These are phyloP conservation scores for Trichoderma semiorbis DNA, from an alignment of 2,329 filamentous ascomycete species.

Conservation along the genomic window DNA sequence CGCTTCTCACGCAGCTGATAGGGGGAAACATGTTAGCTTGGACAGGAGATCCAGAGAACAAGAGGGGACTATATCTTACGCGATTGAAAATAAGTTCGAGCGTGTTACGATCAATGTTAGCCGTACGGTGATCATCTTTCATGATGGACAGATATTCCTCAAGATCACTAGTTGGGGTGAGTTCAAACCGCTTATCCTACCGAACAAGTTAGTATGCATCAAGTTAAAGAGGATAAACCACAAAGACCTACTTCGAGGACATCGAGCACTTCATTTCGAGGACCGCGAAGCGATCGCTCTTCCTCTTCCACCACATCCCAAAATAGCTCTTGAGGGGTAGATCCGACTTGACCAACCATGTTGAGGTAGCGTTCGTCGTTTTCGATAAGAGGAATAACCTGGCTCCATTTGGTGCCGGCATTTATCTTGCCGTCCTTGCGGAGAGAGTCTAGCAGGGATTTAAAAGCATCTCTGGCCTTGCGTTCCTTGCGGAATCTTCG, in stretches of 20 bases:
- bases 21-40: slow-evolving; percentile 8
- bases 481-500: slow-evolving; percentile 77
- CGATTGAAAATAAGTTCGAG: slow-evolving; percentile 81
- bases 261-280: slow-evolving; percentile 80
- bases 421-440: slow-evolving; percentile 76
- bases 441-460: slow-evolving; percentile 70
- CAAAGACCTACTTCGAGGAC: slow-evolving; percentile 72
- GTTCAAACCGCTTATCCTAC: slow-evolving; percentile 87
- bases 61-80: slow-evolving; percentile 39
- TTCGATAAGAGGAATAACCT: slow-evolving; percentile 70
- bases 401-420: slow-evolving; percentile 85
- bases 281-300: slow-evolving; percentile 77
- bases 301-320: slow-evolving; percentile 96
- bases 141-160: slow-evolving; percentile 83
- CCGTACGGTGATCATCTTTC: slow-evolving; percentile 81
- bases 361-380: slow-evolving; percentile 78
- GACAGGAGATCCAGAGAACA: background rate
- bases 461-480: slow-evolving; percentile 79
- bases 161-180: slow-evolving; percentile 79
- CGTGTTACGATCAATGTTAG: slow-evolving; percentile 77
- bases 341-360: slow-evolving; percentile 81
- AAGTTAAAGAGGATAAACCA: background rate
- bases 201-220: slow-evolving; percentile 17
- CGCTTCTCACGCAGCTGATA: slow-evolving; percentile 77
- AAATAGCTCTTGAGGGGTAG: slow-evolving; percentile 85